Conservation (phyloP, 257 asterid genomes). For the Scutellaria barbata region DNA sequence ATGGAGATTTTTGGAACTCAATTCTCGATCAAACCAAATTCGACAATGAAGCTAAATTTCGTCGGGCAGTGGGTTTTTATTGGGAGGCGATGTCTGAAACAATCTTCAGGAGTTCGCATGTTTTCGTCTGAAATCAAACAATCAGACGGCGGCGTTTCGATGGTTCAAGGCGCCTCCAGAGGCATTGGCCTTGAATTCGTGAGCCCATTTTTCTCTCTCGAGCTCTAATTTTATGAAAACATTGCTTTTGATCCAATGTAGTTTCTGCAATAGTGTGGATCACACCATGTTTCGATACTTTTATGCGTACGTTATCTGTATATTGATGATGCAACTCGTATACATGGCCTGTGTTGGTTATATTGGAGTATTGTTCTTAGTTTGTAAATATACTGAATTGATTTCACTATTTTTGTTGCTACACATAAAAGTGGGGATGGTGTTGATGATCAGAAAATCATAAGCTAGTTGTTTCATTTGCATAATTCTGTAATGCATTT, state of each 20-base stretch:
- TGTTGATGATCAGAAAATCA: background rate
- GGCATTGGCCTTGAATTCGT: conserved; percentile 98
- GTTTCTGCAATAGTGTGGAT: background rate
- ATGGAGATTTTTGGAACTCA: conserved; percentile 30
- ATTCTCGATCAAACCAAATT: conserved; percentile 23
- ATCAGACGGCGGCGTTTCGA: conserved; percentile 72
- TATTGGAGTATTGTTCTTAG: background rate
- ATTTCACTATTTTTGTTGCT: background rate
- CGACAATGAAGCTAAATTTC: conserved; percentile 52
- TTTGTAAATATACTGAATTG: background rate
- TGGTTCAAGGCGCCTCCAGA: conserved; percentile 99
- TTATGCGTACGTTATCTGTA: too few relatives aligned
- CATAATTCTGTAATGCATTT: background rate
- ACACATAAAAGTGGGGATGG: background rate
- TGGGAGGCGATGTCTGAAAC: conserved; percentile 42
- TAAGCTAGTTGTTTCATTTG: conserved; percentile 10
- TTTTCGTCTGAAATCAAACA: conserved; percentile 46
- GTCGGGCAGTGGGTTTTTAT: conserved; percentile 38
- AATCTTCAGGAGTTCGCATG: conserved; percentile 36
- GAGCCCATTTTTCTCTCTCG: conserved; percentile 37
- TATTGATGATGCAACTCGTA: background rate
- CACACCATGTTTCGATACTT: background rate
- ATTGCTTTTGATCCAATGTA: conserved; percentile 8
- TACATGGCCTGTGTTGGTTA: too few relatives aligned
- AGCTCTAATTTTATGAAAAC: background rate